Evolutionary conservation across 2,329 filamentous ascomycete species (phyloP).

Genomic region (Ophioceras dolichostomum): DNA sequence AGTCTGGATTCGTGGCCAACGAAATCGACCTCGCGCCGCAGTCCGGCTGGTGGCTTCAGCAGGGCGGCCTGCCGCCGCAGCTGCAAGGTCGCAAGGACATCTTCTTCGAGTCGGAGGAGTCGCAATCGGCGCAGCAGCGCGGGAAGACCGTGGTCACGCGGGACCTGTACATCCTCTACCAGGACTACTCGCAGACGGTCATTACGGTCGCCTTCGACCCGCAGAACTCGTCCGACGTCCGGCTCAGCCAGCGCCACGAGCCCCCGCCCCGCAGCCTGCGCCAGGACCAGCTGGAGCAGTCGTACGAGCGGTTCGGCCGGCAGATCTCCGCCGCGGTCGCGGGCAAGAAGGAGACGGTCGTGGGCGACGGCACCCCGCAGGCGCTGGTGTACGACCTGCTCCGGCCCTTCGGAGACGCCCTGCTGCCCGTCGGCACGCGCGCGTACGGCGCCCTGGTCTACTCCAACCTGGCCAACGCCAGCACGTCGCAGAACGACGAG

Average conservation of each 20-base stretch:
- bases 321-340: constrained; percentile 59
- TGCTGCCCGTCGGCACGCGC: constrained; percentile 75
- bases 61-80: constrained; percentile 65
- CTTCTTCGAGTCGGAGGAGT: constrained; percentile 71
- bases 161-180: constrained; percentile 77
- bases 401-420: constrained; percentile 56
- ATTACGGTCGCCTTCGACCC: constrained; percentile 71
- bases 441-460: constrained; percentile 90
- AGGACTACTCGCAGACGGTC: constrained; percentile 92
- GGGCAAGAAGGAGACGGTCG: constrained; percentile 63
- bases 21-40: constrained; percentile 68
- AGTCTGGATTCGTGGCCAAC: constrained; percentile 75
- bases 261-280: constrained; percentile 67
- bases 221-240: constrained; percentile 57
- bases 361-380: constrained; percentile 75
- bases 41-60: constrained; percentile 79
- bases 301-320: constrained; percentile 71
- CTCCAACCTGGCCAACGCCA: constrained; percentile 87
- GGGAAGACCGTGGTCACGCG: constrained; percentile 64
- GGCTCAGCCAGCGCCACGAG: constrained; percentile 78
- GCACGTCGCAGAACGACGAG: constrained; percentile 79
- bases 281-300: constrained; percentile 86
- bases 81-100: constrained; percentile 78
- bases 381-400: constrained; percentile 71
- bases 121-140: constrained; percentile 54